Base-by-base conservation (phyloP, 805 yeast species). In the Candida insectorum region DNA sequence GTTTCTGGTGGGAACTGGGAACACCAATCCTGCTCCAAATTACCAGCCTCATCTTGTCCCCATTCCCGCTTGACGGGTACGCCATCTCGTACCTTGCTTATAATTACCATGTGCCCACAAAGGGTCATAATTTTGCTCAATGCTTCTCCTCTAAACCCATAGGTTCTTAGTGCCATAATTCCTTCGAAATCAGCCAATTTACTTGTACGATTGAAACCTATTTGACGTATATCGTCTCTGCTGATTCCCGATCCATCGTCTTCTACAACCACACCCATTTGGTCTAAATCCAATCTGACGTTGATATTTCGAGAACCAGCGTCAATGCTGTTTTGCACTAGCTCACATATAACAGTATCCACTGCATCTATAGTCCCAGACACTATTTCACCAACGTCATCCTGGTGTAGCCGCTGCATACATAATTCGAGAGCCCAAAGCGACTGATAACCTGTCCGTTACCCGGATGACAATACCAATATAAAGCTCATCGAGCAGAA, bases 71-170 rank as follows among this genome's bases (percentile, higher is more conserved):
- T n/a, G n/a, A n/a, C n/a, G n/a, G n/a, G n/a, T n/a, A n/a, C n/a
- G n/a, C n/a, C n/a, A 11, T 20, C 23, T 8, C 8, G 11, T 8
- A 20, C 23, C 11, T 20, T 20, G 23, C 23, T 20, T 8, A 20
- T 20, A 20, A 20, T 20, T 8, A 8, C 10, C 11, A 20, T 8
- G n/a, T n/a, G n/a, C n/a, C n/a, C n/a, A n/a, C n/a, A n/a, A n/a
- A n/a, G n/a, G n/a, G n/a, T n/a, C n/a, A n/a, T n/a, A n/a, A n/a
- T n/a, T 18, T 35, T 30, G n/a, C 38, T 18, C 12, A 86, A 44
- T 0, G 93, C 83, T 44, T 80, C 84, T 1, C 95, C 95, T 30
- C 85, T 66, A 49, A 79, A 84, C 1, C 95, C 95, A 43, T 68
- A 73, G 0, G 81, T 73, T 1, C 33, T 32, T 3, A 71, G 52